Evolutionary conservation across 331 rosid species (phyloP).

Genomic region (Telfairia occidentalis): DNA sequence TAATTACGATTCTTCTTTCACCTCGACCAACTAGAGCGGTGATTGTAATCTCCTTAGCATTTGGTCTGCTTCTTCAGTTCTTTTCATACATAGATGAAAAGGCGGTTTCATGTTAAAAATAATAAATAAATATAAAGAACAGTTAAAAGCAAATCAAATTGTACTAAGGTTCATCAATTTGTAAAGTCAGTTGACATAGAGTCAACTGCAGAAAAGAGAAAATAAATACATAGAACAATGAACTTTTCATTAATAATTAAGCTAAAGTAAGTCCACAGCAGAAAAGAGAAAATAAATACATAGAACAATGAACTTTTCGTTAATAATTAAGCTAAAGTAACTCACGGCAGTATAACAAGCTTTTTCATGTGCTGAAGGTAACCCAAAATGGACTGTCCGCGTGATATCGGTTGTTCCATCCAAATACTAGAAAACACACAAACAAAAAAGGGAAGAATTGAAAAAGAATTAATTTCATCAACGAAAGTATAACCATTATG

Average conservation of each 20-base stretch:
- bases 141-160: not conserved
- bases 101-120: not conserved
- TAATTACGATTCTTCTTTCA: not conserved
- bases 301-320: not conserved
- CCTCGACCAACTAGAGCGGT: not conserved
- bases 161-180: not conserved
- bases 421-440: conserved; percentile 51
- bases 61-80: not conserved
- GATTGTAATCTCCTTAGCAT: not conserved
- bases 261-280: not conserved
- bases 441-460: conserved; percentile 16
- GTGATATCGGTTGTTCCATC: conserved; percentile 99
- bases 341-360: conserved; percentile 88
- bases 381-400: conserved; percentile 91
- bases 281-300: not conserved
- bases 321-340: conserved; percentile 10
- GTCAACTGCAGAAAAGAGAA: not conserved
- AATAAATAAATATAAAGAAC: not conserved
- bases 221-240: not conserved
- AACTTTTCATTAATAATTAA: too few species aligned
- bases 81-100: not conserved
- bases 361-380: conserved; percentile 80
- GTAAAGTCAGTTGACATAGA: not conserved
- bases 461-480: conserved; percentile 3
- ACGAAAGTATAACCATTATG: not conserved